Evolutionary conservation across 495 filamentous ascomycete species (phyloP), one percentile per base, ranked within the genome.

Genomic region (Talaromyces borbonicus): DNA sequence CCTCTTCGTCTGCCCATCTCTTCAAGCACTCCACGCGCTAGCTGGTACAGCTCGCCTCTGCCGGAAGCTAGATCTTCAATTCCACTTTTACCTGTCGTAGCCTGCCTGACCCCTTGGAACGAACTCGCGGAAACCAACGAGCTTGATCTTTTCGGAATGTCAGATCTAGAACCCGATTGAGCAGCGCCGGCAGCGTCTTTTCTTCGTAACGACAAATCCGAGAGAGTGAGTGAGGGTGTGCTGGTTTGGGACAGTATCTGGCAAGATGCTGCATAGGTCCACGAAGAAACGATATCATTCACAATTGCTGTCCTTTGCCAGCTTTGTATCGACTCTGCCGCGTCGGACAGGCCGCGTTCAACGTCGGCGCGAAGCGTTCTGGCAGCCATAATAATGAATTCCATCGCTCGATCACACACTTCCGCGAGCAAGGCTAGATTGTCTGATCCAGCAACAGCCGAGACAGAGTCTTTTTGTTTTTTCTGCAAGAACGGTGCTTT

Each of bases 231-330:
- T 4, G 76, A 68, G 29, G 80, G 78, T 5, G 85, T 85, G 3
- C 74, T 75, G 0, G 85, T 94, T 54, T 87, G 84, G 6, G 77
- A 73, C 5, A 95, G 66, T 18, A 95, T 78, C 50, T 90, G 84
- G 53, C 84, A 78, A 7, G 81, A 73, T 19, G 85, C 81, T 20
- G 84, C 79, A 57, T 87, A 95, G 7, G 78, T 83, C 76, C 90
- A 96, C 0, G 87, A 88, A 4, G 80, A 81, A 7, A 95, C 80
- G 4, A 96, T 56, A 53, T 92, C 88, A 54, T 89, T 84, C 36
- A 92, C 76, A 12, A 87, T 62, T 49, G 79, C 73, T 9, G 56
- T 22, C 48, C 67, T 72, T 9, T 47, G 52, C 22, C 47, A 38
- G 20, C 56, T 48, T 5, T 60, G 50, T 4, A 30, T 23, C 20